Base-by-base conservation (phyloP, 805 yeast genomes). In the Blastobotrys terrestris region DNA sequence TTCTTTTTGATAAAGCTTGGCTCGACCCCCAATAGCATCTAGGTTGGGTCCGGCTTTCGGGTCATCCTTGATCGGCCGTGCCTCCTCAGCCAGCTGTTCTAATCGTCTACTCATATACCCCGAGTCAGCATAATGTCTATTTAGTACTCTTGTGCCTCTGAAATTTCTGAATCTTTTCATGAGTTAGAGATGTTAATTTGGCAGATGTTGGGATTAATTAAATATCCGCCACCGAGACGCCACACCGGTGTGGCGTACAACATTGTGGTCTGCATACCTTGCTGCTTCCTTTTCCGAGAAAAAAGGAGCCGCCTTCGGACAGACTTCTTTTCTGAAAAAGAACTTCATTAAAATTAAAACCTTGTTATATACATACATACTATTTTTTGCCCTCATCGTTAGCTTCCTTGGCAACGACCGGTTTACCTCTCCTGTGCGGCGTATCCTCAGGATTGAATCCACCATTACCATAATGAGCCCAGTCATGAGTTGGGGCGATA, bases 381-480 rank as follows among this genome's bases (percentile, higher is more conserved):
- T n/a, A n/a, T 26, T 26, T 6, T 26, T 26, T 26, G 11, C 8
- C 8, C 8, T 26, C 11, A 11, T 26, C 35, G 35, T 26, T 11
- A 26, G 35, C 35, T 26, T 26, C n/a, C n/a, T n/a, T 26, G 5
- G 35, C 35, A 26, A 26, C 11, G 35, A 26, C 35, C 21, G 45
- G 45, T 22, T 43, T 43, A 22, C 45, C 45, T 14, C 14, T n/a
- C 7, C 16, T 20, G 21, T 43, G 45, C 7, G 22, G 45, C 5
- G 82, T 80, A 68, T 90, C 97, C 2, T 77, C 87, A 2, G 97
- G 97, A 59, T 85, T 88, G 72, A 90, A 90, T 0, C 97, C 97
- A 15, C 88, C 96, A 60, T 83, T 80, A 1, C 96, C 97, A 80
- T 88, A 90, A 54, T 83, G 77, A 0, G 97, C 97, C 96, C 96